Evolutionary conservation across 2,329 filamentous ascomycete genomes (phyloP).

Genomic region (Seiridium unicorne): DNA sequence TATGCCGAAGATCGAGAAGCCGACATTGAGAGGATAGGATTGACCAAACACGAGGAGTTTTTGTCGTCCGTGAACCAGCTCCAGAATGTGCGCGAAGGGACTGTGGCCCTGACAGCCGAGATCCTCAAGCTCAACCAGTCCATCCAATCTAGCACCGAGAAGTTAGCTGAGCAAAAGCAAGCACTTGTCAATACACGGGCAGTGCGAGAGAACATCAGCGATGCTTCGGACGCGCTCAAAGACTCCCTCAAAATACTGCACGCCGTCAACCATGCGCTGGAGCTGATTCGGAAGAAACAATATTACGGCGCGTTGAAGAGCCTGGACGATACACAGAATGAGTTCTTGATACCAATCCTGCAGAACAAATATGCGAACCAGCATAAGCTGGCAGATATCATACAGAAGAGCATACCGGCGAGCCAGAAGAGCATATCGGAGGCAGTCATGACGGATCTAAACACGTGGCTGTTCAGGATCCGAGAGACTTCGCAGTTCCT

Average conservation of each 20-base stretch:
- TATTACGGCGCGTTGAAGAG: constrained; percentile 94
- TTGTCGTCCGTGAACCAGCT: constrained; percentile 90
- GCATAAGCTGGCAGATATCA: constrained; percentile 91
- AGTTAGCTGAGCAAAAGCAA: constrained; percentile 91
- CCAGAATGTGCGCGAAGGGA: constrained; percentile 88
- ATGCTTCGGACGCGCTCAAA: constrained; percentile 82
- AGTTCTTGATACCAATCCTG: constrained; percentile 73
- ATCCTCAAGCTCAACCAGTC: constrained; percentile 92
- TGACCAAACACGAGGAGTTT: constrained; percentile 96
- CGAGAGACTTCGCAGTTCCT: constrained; percentile 94
- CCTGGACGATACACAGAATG: constrained; percentile 92
- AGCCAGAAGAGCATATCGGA: constrained; percentile 93
- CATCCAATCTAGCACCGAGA: constrained; percentile 92
- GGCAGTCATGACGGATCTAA: constrained; percentile 93
- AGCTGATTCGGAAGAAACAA: constrained; percentile 86
- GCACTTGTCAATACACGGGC: constrained; percentile 88
- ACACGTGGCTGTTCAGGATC: constrained; percentile 94
- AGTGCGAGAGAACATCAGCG: constrained; percentile 92
- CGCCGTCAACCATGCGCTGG: constrained; percentile 91
- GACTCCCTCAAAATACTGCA: constrained; percentile 91
- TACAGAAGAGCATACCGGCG: constrained; percentile 90
- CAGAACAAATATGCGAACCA: constrained; percentile 87
- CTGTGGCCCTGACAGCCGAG: constrained; percentile 82
- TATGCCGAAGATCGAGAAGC: constrained; percentile 84
- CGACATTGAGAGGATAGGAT: constrained; percentile 91